Conservation (phyloP, 2,329 filamentous ascomycete genomes). For the Exophiala spinifera region DNA sequence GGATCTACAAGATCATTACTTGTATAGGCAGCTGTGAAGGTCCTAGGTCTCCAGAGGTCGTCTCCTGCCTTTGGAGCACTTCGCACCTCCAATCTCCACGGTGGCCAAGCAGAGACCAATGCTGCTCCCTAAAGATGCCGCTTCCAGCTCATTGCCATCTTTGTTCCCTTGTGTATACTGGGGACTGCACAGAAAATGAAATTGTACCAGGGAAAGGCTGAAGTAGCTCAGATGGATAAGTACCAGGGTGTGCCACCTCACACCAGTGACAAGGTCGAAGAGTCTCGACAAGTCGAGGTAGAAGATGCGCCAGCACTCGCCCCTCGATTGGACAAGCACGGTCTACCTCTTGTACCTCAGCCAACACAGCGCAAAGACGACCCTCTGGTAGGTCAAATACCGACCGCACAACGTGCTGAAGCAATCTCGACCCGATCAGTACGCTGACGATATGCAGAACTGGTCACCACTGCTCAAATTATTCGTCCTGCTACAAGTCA, state of each 20-base stretch:
- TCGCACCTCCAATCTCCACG: background rate
- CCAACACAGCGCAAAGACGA: constrained; percentile 28
- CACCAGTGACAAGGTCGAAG: background rate
- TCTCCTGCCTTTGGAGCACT: background rate
- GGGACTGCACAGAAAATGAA: background rate
- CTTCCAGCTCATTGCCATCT: background rate
- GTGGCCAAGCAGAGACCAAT: background rate
- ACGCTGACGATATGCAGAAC: constrained; percentile 17
- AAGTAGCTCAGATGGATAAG: constrained; percentile 9
- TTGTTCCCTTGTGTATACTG: background rate
- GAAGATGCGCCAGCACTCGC: background rate
- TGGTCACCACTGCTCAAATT: constrained; percentile 30
- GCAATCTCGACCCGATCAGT: background rate
- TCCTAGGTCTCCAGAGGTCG: background rate
- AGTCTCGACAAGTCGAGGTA: constrained; percentile 1
- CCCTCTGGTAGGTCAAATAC: constrained; percentile 21
- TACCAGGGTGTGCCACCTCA: constrained; percentile 1
- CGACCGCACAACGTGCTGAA: background rate
- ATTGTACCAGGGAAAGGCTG: constrained; percentile 2
- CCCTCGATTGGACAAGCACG: constrained; percentile 26
- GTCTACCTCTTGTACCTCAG: constrained; percentile 29
- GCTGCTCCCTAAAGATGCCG: background rate
- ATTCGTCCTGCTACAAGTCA: constrained; percentile 32
- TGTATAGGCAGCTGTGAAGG: background rate
- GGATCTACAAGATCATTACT: background rate